phyloP scores from a whole-genome alignment of 805 yeast genomes.

The Metschnikowia kunwiensis region DNA sequence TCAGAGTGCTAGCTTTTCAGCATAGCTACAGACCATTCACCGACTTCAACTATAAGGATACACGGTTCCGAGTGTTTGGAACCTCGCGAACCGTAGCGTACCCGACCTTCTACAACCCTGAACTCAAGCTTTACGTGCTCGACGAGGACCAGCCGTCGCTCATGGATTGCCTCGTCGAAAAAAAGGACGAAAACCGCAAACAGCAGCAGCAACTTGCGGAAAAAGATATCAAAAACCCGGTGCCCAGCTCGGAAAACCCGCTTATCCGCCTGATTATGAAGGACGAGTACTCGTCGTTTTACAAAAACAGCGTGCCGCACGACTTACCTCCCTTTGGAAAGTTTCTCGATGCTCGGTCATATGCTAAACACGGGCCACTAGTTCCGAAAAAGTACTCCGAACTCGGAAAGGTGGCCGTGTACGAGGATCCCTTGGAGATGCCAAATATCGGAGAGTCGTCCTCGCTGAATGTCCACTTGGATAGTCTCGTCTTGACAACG shows the following conservation, averaged over 20 bases:
- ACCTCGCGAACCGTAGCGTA: slow-evolving; percentile 29
- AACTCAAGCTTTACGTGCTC: slow-evolving; percentile 30
- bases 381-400: slow-evolving; percentile 38
- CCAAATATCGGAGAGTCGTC: slow-evolving; percentile 19
- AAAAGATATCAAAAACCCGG: slow-evolving; percentile 27
- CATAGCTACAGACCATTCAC: slow-evolving; percentile 35
- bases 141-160: slow-evolving; percentile 35
- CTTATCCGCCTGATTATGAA: slow-evolving; percentile 19
- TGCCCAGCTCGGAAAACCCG: slow-evolving; percentile 27
- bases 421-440: slow-evolving; percentile 22
- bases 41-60: slow-evolving; percentile 35
- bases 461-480: slow-evolving; percentile 29
- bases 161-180: slow-evolving; percentile 33
- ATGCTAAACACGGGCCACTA: slow-evolving; percentile 16
- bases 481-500: slow-evolving; percentile 31
- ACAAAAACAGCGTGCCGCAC: slow-evolving; percentile 23
- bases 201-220: neutral
- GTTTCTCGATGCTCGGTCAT: slow-evolving; percentile 28
- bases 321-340: slow-evolving; percentile 40
- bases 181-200: slow-evolving; percentile 12
- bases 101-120: slow-evolving; percentile 28
- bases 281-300: slow-evolving; percentile 8
- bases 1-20: slow-evolving; percentile 32
- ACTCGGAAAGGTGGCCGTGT: slow-evolving; percentile 32
- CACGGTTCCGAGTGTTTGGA: slow-evolving; percentile 39